These are phyloP conservation scores for Jaapia argillacea DNA, from an alignment of 768 basidiomycete species.

Conservation along the genomic window DNA sequence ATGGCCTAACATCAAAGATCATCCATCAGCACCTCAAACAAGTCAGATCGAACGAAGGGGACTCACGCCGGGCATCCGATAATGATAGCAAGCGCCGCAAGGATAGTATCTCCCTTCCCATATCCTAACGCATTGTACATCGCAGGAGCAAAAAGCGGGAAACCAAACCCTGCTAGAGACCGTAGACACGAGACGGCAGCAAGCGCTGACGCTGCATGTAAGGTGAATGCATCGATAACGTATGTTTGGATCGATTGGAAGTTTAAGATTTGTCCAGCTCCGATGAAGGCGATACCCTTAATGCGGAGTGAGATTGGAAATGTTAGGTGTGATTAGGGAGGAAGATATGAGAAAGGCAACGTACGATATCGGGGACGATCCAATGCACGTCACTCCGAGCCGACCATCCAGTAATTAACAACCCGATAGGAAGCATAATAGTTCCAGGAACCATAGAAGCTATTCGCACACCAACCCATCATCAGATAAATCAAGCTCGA, in stretches of 20 bases:
- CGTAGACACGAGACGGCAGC: conserved; percentile 57
- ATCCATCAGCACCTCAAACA: conserved; percentile 19
- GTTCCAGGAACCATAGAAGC: conserved; percentile 52
- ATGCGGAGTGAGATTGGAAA: conserved; percentile 7
- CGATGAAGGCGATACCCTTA: conserved; percentile 53
- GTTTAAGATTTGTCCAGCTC: conserved; percentile 44
- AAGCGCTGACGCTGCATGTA: conserved; percentile 61
- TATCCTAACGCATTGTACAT: conserved; percentile 61
- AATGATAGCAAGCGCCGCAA: conserved; percentile 46
- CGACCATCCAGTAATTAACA: conserved; percentile 65
- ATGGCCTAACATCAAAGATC: conserved; percentile 28
- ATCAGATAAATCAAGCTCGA: not conserved
- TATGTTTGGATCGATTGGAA: conserved; percentile 62
- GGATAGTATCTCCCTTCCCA: conserved; percentile 58
- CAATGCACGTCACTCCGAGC: conserved; percentile 49
- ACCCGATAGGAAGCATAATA: conserved; percentile 50
- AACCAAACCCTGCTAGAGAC: conserved; percentile 59
- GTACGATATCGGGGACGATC: conserved; percentile 61
- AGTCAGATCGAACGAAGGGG: conserved; percentile 25
- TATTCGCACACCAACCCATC: conserved; percentile 16
- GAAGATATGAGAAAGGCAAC: conserved; percentile 11
- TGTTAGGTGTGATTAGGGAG: not conserved
- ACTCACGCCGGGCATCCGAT: conserved; percentile 47
- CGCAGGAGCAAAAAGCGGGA: conserved; percentile 67
- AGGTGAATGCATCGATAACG: conserved; percentile 54